A percentile compares a stretch with the other conserved stretches of the same genome.
These are phyloP conservation scores for Tilletia walkeri DNA, from an alignment of 1,284 basidiomycete genomes.

Conservation along the genomic window DNA sequence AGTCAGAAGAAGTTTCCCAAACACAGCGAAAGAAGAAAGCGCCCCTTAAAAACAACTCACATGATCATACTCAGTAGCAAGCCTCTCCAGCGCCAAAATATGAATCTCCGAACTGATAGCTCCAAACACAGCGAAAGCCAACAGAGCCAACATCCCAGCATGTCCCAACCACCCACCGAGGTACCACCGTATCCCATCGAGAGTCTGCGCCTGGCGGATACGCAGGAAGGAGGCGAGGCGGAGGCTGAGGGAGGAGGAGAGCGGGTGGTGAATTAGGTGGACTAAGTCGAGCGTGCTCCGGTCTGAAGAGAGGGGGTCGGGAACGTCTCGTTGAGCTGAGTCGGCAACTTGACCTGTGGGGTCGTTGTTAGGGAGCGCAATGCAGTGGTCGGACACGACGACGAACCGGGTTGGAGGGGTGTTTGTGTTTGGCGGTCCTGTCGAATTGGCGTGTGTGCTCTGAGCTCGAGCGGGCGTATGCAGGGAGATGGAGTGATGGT, in stretches of 20 bases:
- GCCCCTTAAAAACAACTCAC: constrained; percentile 3
- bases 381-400: background rate
- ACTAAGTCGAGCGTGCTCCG: constrained; percentile 23
- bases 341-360: background rate
- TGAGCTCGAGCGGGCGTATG: background rate
- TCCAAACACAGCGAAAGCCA: constrained; percentile 85
- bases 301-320: constrained; percentile 23
- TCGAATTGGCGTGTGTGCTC: no score
- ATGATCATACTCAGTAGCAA: constrained; percentile 29
- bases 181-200: constrained; percentile 67
- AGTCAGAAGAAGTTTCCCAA: background rate
- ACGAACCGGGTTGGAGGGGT: background rate
- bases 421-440: background rate
- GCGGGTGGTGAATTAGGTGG: constrained; percentile 36
- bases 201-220: constrained; percentile 25
- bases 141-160: constrained; percentile 79
- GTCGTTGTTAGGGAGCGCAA: background rate
- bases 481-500: no score
- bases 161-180: constrained; percentile 79
- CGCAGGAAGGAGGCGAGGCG: constrained; percentile 25
- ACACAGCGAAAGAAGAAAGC: background rate
- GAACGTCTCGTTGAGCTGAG: background rate
- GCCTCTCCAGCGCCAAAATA: constrained; percentile 61
- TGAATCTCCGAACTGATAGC: constrained; percentile 85
- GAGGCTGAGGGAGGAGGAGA: constrained; percentile 30